Conservation (phyloP, 768 basidiomycete genomes). For the Filobasidium floriforme region DNA sequence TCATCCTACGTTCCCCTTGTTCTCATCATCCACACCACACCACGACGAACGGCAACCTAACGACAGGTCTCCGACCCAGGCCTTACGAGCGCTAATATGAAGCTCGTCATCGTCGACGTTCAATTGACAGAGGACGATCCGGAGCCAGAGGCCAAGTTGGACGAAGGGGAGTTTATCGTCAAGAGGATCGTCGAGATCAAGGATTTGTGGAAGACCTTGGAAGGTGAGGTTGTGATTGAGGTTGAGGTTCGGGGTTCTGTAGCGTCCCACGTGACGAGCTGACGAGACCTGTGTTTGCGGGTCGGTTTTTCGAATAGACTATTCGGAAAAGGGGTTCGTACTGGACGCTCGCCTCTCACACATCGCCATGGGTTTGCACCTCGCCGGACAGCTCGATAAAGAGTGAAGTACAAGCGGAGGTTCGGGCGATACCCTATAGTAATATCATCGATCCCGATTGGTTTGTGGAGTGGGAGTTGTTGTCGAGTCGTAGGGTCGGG, state of each 20-base stretch:
- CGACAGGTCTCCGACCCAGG: slow-evolving; percentile 22
- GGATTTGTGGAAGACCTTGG: slow-evolving; percentile 57
- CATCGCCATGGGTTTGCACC: slow-evolving; percentile 62
- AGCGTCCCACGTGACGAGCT: not conserved
- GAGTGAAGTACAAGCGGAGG: too few species aligned
- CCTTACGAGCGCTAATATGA: slow-evolving; percentile 87
- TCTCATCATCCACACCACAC: too few species aligned
- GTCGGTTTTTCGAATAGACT: slow-evolving; percentile 32
- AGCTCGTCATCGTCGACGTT: slow-evolving; percentile 64
- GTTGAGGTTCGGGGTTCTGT: not conserved
- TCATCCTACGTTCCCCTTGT: too few species aligned
- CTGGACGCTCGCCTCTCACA: slow-evolving; percentile 73
- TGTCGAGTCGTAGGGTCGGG: too few species aligned
- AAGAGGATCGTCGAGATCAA: slow-evolving; percentile 62
- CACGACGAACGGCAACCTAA: too few species aligned
- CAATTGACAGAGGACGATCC: slow-evolving; percentile 51
- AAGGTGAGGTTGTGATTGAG: slow-evolving; percentile 54
- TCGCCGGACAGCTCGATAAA: slow-evolving; percentile 33
- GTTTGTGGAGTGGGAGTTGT: too few species aligned
- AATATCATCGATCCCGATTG: too few species aligned
- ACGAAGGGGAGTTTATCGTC: slow-evolving; percentile 77
- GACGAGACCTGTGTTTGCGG: not conserved
- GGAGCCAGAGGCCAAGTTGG: slow-evolving; percentile 64
- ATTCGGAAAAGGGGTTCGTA: slow-evolving; percentile 49
- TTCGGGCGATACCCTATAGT: too few species aligned